Evolutionary conservation across 139 green algal species (phyloP).

Genomic region (Diplosphaera chodatii): DNA sequence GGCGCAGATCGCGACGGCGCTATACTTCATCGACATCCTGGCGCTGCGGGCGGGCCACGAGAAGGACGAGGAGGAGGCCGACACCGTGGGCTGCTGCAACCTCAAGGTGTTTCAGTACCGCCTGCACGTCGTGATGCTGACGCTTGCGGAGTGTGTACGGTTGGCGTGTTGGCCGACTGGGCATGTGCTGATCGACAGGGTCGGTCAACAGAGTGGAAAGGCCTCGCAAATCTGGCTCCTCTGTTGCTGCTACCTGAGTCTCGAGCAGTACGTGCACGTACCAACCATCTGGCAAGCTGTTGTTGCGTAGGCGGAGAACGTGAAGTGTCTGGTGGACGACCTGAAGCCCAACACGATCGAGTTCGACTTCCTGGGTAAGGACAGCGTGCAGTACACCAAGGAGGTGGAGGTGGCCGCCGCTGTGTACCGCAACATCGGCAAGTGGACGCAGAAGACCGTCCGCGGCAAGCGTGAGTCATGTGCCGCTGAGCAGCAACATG

Average conservation of each 20-base stretch:
- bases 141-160: no score
- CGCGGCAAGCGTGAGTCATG: slow-evolving; percentile 49
- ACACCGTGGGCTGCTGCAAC: slow-evolving; percentile 96
- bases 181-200: no score
- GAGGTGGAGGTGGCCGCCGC: slow-evolving; percentile 74
- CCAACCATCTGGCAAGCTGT: no score
- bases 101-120: slow-evolving; percentile 69
- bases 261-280: no score
- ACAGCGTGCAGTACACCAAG: slow-evolving; percentile 97
- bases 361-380: slow-evolving; percentile 99
- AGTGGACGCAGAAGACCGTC: slow-evolving; percentile 22
- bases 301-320: slow-evolving; percentile 67
- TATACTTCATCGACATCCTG: slow-evolving; percentile 98
- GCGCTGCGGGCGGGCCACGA: slow-evolving; percentile 96
- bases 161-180: no score
- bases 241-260: no score
- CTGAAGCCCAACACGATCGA: slow-evolving; percentile 55
- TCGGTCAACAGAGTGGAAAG: no score
- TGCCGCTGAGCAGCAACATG: no score
- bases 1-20: slow-evolving; percentile 86
- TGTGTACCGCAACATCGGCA: slow-evolving; percentile 73
- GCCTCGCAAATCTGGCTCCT: no score
- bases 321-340: slow-evolving; percentile 51
- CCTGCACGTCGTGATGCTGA: not conserved
- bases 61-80: slow-evolving; percentile 98